Evolutionary conservation across 768 basidiomycete species (phyloP), one percentile per base, ranked within the genome.

Genomic region (Mycena rosella): DNA sequence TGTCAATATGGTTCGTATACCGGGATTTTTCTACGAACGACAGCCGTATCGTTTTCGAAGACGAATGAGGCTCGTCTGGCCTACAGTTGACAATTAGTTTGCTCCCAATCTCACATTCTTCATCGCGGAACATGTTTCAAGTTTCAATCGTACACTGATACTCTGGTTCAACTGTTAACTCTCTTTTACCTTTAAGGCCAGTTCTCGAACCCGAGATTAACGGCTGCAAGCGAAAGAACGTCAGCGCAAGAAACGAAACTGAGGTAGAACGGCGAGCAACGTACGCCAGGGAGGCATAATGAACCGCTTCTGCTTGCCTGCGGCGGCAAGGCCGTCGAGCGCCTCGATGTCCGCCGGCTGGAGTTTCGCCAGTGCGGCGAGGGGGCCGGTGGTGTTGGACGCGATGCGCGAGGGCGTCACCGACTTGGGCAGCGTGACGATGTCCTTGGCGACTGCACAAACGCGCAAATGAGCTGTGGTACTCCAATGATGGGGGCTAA

Each of bases 341-440:
- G 74, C 74, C 64, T 80, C 83, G 67, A 92, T 78, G 66, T 92
- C 91, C 64, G 79, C 80, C 38, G 81, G 65, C 22, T 81, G 80
- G 29, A 92, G 77, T 70, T 83, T 86, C 54, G 78, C 76, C 44
- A 78, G 74, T 4, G 86, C 89, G 29, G 74, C 74, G 26, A 88
- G 52, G 20, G 89, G 78, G 29, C 90, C 90, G 14, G 75, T 78
- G 56, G 88, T 74, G 76, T 91, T 92, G 3, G 85, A 78, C 22
- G 83, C 79, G 76, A 95, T 93, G 60, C 94, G 88, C 36, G 84
- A 76, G 30, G 88, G 86, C 1, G 86, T 95, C 40, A 95, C 91
- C 8, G 92, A 93, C 79, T 95, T 95, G 2, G 94, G 88, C 38
- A 96, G 85, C 30, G 86, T 83, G 40, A 93, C 84, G 47, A 89